Base-by-base conservation (phyloP, 2,329 filamentous ascomycete genomes). In the Alternaria solani region DNA sequence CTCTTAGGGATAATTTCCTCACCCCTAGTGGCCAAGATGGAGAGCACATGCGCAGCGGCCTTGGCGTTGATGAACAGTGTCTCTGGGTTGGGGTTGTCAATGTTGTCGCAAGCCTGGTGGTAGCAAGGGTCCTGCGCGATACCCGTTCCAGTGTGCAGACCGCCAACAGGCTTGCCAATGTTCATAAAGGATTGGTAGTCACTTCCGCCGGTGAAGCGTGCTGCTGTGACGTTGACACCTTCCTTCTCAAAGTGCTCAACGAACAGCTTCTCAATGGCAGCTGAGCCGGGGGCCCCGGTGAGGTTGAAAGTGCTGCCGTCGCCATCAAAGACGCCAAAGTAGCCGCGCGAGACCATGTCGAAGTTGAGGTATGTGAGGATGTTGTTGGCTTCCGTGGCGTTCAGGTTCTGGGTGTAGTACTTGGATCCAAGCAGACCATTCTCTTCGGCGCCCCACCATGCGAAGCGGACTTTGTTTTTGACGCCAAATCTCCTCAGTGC, bases 351-450 rank as follows among this genome's bases (percentile, higher is more conserved):
- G 0, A 80, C 75, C 79, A 81, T 81, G 66, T 81, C 79, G 67
- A 81, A 81, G 73, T 81, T 80, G 8, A 81, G 73, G 61, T 80
- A 80, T 1, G 78, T 70, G 12, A 78, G 72, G 52, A 81, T 78
- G 59, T 77, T 78, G 65, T 72, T 71, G 7, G 71, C 70, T 47
- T 76, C 75, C 1, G 70, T 65, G 4, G 64, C 56, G 34, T 76
- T 72, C 18, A 79, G 68, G 51, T 71, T 66, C 38, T 72, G 64
- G 11, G 75, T 76, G 68, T 80, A 80, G 67, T 76, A 78, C 38
- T 74, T 76, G 0, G 74, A 76, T 7, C 79, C 79, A 2, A 80
- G 67, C 2, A 80, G 67, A 7, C 78, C 79, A 49, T 78, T 78
- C 44, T 81, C 79, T 51, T 81, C 79, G 2, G 75, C 79, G 8